Base-by-base conservation (phyloP, 2,329 filamentous ascomycete species). In the Penicillium sp. region DNA sequence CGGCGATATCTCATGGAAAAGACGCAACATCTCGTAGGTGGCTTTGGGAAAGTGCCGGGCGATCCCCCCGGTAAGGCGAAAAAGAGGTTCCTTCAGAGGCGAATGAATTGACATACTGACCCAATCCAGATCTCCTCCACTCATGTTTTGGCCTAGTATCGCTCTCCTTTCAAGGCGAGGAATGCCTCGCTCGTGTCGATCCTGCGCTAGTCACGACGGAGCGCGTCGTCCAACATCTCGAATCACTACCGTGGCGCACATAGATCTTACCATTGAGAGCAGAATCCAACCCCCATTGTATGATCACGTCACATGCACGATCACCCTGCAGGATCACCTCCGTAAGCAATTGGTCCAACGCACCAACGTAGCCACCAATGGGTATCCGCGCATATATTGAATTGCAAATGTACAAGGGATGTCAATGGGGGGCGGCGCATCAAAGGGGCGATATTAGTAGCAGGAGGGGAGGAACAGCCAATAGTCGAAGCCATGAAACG, bases 61-160 rank as follows among this genome's bases (percentile, higher is more conserved):
- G 80, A 83, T 10, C 83, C 83, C 37, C 89, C 89, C 10, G 89
- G 90, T 75, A 69, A 61, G 72, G 21, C 37, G n/a, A 40, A 21
- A 26, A 36, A 32, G 18, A 23, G 29, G 20, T 17, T 8, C 27
- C 23, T 12, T 17, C 12, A 40, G 49, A 34, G 30, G 46, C 47
- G 10, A 51, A 36, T 6, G 10, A 6, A 10, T 34, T 39, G 4
- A n/a, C 9, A 34, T 46, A 23, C 45, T 55, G 15, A 50, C 36
- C 40, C 18, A 41, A 39, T 46, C 69, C 74, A 75, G 87, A 90
- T 72, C 79, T 97, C 21, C 90, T 96, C 61, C 94, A 99, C 68
- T 89, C 89, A 0, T 97, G 92, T 68, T 82, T 97, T 24, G 94
- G 91, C 0, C 81, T 97, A 27, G 89, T 91, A 2, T 87, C 89